phyloP scores from a whole-genome alignment of 371 early-diverging fungal species.

The Circinella minor region DNA sequence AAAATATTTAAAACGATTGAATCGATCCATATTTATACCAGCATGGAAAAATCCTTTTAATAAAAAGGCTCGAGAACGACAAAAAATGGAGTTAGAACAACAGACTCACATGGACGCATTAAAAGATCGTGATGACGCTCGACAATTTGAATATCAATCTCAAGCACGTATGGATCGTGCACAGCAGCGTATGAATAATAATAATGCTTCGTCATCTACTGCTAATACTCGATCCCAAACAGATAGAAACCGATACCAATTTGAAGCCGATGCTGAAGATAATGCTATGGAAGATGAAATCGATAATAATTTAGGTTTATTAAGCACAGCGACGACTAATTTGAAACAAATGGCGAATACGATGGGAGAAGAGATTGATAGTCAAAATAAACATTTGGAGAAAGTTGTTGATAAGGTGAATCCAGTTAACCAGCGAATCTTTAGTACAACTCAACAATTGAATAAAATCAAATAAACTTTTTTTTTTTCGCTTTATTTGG shows the following conservation, averaged over 20 bases:
- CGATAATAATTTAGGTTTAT: constrained; percentile 72
- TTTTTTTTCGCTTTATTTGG: neutral
- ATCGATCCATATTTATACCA: constrained; percentile 79
- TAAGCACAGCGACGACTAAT: constrained; percentile 61
- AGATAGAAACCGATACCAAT: constrained; percentile 66
- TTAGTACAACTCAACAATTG: constrained; percentile 45
- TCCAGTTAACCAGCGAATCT: constrained; percentile 46
- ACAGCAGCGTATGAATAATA: constrained; percentile 20
- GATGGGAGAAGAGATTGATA: constrained; percentile 75
- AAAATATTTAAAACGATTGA: constrained; percentile 74
- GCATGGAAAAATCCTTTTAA: constrained; percentile 70
- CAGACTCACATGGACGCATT: constrained; percentile 52
- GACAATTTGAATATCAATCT: constrained; percentile 29
- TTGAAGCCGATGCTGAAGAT: constrained; percentile 70
- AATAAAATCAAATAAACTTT: constrained; percentile 36
- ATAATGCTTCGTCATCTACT: neutral
- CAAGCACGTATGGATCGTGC: constrained; percentile 58
- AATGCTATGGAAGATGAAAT: constrained; percentile 79
- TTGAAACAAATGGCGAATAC: constrained; percentile 75
- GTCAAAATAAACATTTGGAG: constrained; percentile 57
- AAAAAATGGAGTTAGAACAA: constrained; percentile 57
- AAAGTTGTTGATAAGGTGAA: constrained; percentile 42
- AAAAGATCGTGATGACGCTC: constrained; percentile 32
- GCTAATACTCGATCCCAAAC: constrained; percentile 39
- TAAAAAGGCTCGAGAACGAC: constrained; percentile 59